These are phyloP conservation scores for Trichophyton rubrum DNA, from an alignment of 2,329 filamentous ascomycete species.

Conservation along the genomic window DNA sequence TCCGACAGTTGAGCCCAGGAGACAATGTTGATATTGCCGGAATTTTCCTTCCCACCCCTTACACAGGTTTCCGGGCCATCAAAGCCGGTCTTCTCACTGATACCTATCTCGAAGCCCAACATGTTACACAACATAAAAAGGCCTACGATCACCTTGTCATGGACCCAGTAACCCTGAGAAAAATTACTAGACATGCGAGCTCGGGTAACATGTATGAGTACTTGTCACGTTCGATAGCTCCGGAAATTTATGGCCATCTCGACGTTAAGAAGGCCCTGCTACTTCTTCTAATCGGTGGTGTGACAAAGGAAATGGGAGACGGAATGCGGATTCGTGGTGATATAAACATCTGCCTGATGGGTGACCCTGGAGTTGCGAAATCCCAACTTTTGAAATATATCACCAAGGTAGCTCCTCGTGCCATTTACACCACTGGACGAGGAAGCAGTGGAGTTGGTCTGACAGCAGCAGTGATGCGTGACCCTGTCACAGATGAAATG, in stretches of 20 bases:
- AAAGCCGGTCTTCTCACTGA: slow-evolving; percentile 91
- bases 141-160: slow-evolving; percentile 87
- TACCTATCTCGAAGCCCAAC: slow-evolving; percentile 89
- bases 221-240: slow-evolving; percentile 87
- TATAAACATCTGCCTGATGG: slow-evolving; percentile 98
- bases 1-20: slow-evolving; percentile 78
- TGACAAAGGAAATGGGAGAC: slow-evolving; percentile 91
- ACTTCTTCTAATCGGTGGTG: slow-evolving; percentile 88
- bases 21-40: slow-evolving; percentile 90
- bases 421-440: slow-evolving; percentile 72
- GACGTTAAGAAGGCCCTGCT: slow-evolving; percentile 97
- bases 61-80: slow-evolving; percentile 98
- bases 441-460: slow-evolving; percentile 71
- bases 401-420: slow-evolving; percentile 89
- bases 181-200: slow-evolving; percentile 73
- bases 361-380: slow-evolving; percentile 98
- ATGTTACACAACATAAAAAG: slow-evolving; percentile 93
- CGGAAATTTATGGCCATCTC: slow-evolving; percentile 90
- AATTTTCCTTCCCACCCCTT: slow-evolving; percentile 92
- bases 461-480: slow-evolving; percentile 67
- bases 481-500: slow-evolving; percentile 67
- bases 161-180: slow-evolving; percentile 63
- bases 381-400: slow-evolving; percentile 98
- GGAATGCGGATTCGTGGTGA: slow-evolving; percentile 98
- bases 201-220: slow-evolving; percentile 92